These are phyloP conservation scores for Fusarium acutatum DNA, from an alignment of 2,329 filamentous ascomycete genomes.

Conservation along the genomic window DNA sequence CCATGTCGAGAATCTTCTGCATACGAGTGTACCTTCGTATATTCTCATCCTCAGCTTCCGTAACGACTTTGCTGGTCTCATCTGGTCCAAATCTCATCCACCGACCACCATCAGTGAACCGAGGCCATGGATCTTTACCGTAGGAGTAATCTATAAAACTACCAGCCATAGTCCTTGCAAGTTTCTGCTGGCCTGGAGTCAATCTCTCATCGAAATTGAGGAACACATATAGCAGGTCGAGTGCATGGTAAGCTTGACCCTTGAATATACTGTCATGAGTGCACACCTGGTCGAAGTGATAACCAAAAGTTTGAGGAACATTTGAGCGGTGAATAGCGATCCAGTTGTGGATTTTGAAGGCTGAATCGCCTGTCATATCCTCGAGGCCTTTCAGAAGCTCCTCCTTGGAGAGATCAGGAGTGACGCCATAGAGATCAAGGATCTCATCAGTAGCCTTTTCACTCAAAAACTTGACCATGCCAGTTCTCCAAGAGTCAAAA, in stretches of 20 bases:
- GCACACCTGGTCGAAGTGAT: constrained; percentile 26
- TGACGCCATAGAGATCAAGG: constrained; percentile 10
- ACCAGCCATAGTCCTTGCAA: background rate
- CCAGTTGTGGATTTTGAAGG: constrained; percentile 23
- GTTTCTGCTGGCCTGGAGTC: background rate
- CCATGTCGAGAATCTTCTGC: constrained; percentile 21
- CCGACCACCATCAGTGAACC: background rate
- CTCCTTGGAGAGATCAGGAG: background rate
- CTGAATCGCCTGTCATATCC: constrained; percentile 7
- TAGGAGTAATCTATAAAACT: constrained; percentile 24
- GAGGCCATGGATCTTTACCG: constrained; percentile 19
- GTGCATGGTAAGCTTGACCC: constrained; percentile 18
- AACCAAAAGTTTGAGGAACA: constrained; percentile 12
- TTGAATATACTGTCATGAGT: constrained; percentile 13
- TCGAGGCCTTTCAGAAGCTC: constrained; percentile 1
- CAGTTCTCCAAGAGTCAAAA: background rate
- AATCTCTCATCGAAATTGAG: constrained; percentile 21
- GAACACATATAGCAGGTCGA: constrained; percentile 24
- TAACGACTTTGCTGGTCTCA: background rate
- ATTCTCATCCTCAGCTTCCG: constrained; percentile 18
- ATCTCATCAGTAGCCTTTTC: background rate
- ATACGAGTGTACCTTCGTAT: constrained; percentile 16
- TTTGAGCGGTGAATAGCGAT: constrained; percentile 1
- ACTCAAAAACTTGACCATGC: background rate
- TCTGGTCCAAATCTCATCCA: constrained; percentile 26